phyloP scores from a whole-genome alignment of 441 rosid genomes.

The Euphorbia schlechtendalii region DNA sequence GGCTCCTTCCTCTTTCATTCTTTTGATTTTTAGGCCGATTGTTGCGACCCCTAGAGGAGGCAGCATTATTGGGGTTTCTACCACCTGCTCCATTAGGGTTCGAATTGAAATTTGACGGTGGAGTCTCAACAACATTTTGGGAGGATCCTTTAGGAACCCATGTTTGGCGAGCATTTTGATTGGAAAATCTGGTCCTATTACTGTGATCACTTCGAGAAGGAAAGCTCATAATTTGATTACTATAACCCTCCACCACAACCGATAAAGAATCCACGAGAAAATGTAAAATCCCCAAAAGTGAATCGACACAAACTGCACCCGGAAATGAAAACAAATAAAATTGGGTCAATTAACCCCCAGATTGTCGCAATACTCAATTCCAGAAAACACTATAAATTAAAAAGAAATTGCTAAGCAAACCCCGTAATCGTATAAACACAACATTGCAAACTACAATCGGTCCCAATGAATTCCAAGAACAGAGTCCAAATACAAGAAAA shows the following conservation, averaged over 20 bases:
- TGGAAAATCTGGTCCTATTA: conserved; percentile 40
- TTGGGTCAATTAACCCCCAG: background rate
- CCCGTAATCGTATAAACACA: background rate
- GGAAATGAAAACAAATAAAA: background rate
- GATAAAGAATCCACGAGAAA: conserved; percentile 7
- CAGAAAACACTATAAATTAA: background rate
- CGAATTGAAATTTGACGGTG: conserved; percentile 17
- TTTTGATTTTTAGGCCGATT: conserved; percentile 33
- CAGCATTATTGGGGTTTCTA: conserved; percentile 19
- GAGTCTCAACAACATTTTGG: conserved; percentile 18
- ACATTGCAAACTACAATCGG: no score
- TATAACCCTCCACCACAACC: conserved; percentile 15
- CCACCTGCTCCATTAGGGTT: conserved; percentile 17
- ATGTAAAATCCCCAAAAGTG: background rate
- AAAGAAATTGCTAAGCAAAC: background rate
- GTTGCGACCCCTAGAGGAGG: conserved; percentile 24
- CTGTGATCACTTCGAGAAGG: conserved; percentile 51
- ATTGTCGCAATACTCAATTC: background rate
- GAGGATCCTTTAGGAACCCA: conserved; percentile 79
- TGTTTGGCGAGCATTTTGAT: conserved; percentile 43
- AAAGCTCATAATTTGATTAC: conserved; percentile 41
- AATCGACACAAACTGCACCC: background rate
- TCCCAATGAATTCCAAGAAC: no score
- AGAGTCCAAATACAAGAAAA: no score
- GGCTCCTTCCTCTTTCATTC: conserved; percentile 33